Evolutionary conservation across 192 early-diverging fungal species (phyloP).

Genomic region (Rhizophagus clarus): DNA sequence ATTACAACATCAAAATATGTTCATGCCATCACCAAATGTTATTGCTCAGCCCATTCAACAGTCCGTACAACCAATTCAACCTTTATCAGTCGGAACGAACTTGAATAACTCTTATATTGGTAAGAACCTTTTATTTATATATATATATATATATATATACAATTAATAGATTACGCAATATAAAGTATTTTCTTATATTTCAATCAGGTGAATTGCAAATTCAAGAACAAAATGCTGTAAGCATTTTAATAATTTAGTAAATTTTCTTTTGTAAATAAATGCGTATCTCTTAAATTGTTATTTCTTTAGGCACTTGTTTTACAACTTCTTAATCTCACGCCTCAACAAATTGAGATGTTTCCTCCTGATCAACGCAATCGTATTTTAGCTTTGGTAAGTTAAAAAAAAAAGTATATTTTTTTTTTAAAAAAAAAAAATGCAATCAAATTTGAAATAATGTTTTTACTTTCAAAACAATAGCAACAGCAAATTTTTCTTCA

Average conservation of each 20-base stretch:
- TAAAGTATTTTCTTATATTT: background rate
- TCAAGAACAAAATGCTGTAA: background rate
- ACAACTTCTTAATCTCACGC: conserved; percentile 11
- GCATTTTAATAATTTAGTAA: background rate
- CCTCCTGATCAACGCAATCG: conserved; percentile 17
- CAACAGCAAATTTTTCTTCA: too few relatives aligned
- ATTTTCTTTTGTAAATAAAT: background rate
- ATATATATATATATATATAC: too few relatives aligned
- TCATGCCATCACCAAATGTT: conserved; percentile 15
- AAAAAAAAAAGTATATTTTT: too few relatives aligned
- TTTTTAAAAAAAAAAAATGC: too few relatives aligned
- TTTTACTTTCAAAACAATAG: too few relatives aligned
- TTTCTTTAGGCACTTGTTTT: background rate
- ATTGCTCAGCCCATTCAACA: conserved; percentile 16
- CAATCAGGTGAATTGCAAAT: conserved; percentile 7
- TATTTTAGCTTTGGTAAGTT: conserved; percentile 10
- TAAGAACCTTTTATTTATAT: background rate
- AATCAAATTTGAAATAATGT: too few relatives aligned
- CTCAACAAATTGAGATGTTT: conserved; percentile 8
- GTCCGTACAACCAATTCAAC: background rate
- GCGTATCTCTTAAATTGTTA: background rate
- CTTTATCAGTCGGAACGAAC: background rate
- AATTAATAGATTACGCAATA: background rate
- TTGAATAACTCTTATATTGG: too few relatives aligned
- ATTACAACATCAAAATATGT: conserved; percentile 5